phyloP scores from a whole-genome alignment of 208 protist species.

The Wallacemonas collosoma region DNA sequence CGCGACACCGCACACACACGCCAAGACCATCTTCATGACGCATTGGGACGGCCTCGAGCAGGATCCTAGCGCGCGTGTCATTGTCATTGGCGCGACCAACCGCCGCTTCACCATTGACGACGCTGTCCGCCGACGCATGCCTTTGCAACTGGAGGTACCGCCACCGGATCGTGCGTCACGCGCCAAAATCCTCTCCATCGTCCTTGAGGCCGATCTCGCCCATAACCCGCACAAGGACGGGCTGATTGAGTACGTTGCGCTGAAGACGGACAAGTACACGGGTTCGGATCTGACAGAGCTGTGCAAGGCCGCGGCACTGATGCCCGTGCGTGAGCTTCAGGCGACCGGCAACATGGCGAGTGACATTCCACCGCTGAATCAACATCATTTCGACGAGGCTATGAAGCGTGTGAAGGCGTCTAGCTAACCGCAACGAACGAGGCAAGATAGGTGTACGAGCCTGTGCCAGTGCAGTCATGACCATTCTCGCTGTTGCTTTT shows the following conservation, averaged over 20 bases:
- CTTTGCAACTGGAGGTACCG: slow-evolving; percentile 82
- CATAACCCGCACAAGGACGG: slow-evolving; percentile 45
- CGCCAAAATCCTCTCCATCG: slow-evolving; percentile 78
- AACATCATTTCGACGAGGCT: slow-evolving; percentile 76
- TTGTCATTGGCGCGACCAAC: slow-evolving; percentile 93
- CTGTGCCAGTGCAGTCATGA: too few species aligned
- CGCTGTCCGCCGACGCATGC: slow-evolving; percentile 90
- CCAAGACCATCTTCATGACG: slow-evolving; percentile 93
- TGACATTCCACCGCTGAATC: slow-evolving; percentile 57
- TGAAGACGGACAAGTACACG: slow-evolving; percentile 82
- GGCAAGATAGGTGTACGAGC: too few species aligned
- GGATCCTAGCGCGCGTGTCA: slow-evolving; percentile 42
- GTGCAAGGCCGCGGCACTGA: slow-evolving; percentile 86
- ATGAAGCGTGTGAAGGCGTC: slow-evolving; percentile 73
- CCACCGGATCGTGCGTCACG: slow-evolving; percentile 59
- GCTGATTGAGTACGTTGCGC: slow-evolving; percentile 76
- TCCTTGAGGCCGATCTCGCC: slow-evolving; percentile 65
- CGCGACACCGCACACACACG: slow-evolving; percentile 66
- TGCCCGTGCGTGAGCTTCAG: slow-evolving; percentile 71
- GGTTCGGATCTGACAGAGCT: slow-evolving; percentile 94
- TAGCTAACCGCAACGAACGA: slow-evolving; percentile 16
- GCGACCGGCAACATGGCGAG: slow-evolving; percentile 11
- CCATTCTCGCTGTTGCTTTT: too few species aligned
- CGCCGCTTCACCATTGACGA: slow-evolving; percentile 89
- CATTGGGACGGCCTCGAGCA: slow-evolving; percentile 87